Evolutionary conservation across 2,329 filamentous ascomycete genomes (phyloP), one percentile per base, ranked within the genome.

Genomic region (Fusarium sp.): DNA sequence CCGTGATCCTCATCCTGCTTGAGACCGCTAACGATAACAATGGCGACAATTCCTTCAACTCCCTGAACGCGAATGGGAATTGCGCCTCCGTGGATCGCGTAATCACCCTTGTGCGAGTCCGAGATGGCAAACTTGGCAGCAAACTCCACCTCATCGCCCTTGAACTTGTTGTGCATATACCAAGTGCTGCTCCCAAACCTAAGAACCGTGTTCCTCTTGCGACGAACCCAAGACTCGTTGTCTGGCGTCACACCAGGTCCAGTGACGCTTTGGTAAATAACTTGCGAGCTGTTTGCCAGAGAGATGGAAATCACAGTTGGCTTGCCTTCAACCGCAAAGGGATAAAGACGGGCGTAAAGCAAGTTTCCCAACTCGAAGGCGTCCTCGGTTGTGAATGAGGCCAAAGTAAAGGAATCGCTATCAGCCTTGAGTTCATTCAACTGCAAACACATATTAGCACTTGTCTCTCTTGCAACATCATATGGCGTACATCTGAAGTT

Each of bases 1-100:
- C 90, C 90, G 82, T 97, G 94, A 81, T 95, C 93, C 84, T 95
- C 89, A 77, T 93, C 87, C 82, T 95, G 92, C 84, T 91, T 92
- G 81, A 96, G 81, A 6, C 94, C 94, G 78, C 91, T 93, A 1
- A 96, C 92, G 20, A 95, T 90, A 27, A 95, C 90, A 1, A 94
- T 91, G 1, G 90, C 94, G 10, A 95, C 91, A 4, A 95, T 84
- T 0, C 93, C 94, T 83, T 95, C 93, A 1, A 95, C 92, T 0
- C 92, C 92, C 63, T 85, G 84, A 8, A 96, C 93, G 9, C 90
- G 87, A 35, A 96, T 88, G 0, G 94, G 94, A 72, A 94, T 90
- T 0, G 88, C 94, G 25, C 94, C 94, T 0, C 94, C 94, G 81
- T 95, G 93, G 71, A 95, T 93, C 1, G 93, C 93, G 84, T 93